Conservation (phyloP, 1,139 yeast species). For the Trichomonascaceae sp. region DNA sequence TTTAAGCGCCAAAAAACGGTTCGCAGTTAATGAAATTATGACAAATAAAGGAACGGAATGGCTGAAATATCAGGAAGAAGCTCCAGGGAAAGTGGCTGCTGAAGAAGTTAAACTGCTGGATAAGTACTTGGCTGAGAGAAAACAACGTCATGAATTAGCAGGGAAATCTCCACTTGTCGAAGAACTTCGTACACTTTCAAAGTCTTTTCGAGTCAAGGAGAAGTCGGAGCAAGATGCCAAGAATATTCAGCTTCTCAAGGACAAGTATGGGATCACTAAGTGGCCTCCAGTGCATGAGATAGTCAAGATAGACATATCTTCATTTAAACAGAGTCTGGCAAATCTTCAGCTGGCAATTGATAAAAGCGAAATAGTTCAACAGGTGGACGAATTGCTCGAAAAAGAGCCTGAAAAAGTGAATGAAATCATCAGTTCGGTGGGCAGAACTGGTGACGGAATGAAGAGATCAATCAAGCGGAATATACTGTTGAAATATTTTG, state of each 20-base stretch:
- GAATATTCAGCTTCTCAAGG: constrained; percentile 44
- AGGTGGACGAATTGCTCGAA: constrained; percentile 25
- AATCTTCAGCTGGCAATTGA: constrained; percentile 23
- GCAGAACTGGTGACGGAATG: constrained; percentile 25
- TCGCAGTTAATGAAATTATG: constrained; percentile 92
- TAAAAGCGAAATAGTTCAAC: constrained; percentile 21
- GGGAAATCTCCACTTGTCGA: constrained; percentile 26
- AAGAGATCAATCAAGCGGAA: constrained; percentile 31
- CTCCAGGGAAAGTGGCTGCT: constrained; percentile 54
- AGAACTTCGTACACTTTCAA: constrained; percentile 21
- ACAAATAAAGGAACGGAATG: constrained; percentile 88
- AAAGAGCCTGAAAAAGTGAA: constrained; percentile 31
- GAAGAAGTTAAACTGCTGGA: constrained; percentile 56
- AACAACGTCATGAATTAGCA: constrained; percentile 22
- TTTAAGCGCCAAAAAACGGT: constrained; percentile 70
- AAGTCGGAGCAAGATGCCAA: constrained; percentile 21
- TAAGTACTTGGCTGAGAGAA: constrained; percentile 35
- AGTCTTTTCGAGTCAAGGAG: constrained; percentile 13
- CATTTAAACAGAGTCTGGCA: constrained; percentile 24
- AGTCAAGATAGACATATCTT: constrained; percentile 26
- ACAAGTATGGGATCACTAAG: constrained; percentile 46
- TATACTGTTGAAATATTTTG: constrained; percentile 30
- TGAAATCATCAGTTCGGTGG: constrained; percentile 25
- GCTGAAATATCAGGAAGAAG: constrained; percentile 69
- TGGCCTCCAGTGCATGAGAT: constrained; percentile 47